Evolutionary conservation across 106 monocot genomes (phyloP).

Genomic region (Gastrodia elata): DNA sequence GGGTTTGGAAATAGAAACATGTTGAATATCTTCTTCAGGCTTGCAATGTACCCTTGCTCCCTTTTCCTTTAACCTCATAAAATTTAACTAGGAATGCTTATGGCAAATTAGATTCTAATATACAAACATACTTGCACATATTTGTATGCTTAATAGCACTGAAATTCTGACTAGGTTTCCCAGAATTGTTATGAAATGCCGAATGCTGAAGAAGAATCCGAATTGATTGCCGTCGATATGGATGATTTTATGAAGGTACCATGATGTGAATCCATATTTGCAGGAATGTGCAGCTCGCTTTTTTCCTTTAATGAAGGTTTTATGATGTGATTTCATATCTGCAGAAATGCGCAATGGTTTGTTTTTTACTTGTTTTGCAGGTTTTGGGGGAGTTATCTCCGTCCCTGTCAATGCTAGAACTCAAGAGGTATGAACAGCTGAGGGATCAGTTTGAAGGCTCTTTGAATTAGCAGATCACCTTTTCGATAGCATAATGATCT

Average conservation of each 20-base stretch:
- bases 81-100: no score
- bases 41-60: no score
- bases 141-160: no score
- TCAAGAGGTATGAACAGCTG: conserved; percentile 63
- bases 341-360: no score
- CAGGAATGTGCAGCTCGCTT: no score
- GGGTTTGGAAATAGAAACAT: no score
- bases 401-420: conserved; percentile 64
- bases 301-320: neutral
- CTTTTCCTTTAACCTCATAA: no score
- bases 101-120: no score
- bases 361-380: conserved; percentile 19
- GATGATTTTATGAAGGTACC: conserved; percentile 88
- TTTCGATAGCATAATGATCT: no score
- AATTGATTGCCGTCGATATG: conserved; percentile 59
- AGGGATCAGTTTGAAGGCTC: conserved; percentile 70
- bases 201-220: conserved; percentile 18
- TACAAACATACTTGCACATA: no score
- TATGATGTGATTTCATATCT: neutral
- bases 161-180: conserved; percentile 53
- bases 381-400: conserved; percentile 72
- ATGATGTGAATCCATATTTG: neutral
- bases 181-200: conserved; percentile 17
- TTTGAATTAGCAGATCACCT: conserved; percentile 29
- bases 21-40: no score